phyloP scores from a whole-genome alignment of 2,329 filamentous ascomycete species.

The Lecanicillium sp. region DNA sequence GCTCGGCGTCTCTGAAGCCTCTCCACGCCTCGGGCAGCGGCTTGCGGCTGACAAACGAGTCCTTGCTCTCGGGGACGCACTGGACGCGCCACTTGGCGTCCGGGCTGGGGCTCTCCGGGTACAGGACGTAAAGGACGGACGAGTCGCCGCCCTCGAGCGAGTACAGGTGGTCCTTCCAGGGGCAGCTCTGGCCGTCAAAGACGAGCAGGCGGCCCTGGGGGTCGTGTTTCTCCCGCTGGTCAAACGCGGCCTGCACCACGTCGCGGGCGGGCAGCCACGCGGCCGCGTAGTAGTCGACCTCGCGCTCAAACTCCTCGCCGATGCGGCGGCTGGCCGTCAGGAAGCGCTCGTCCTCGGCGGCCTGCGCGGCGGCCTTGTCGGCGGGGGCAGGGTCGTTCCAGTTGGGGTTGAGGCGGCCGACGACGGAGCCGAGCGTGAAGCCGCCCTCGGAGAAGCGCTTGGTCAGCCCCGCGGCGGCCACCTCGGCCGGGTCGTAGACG shows the following conservation, averaged over 20 bases:
- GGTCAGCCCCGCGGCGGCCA: conserved; percentile 64
- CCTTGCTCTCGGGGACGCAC: conserved; percentile 75
- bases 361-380: conserved; percentile 35
- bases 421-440: conserved; percentile 78
- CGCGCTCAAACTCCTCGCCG: conserved; percentile 79
- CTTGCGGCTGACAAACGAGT: conserved; percentile 88
- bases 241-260: conserved; percentile 70
- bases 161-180: conserved; percentile 97
- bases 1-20: conserved; percentile 77
- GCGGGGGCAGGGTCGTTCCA: conserved; percentile 60
- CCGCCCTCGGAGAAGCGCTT: conserved; percentile 79
- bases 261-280: conserved; percentile 85
- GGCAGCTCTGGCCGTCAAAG: conserved; percentile 67
- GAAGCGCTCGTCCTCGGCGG: conserved; percentile 76
- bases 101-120: conserved; percentile 71
- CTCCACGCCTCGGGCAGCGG: conserved; percentile 87
- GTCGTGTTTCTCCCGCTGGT: conserved; percentile 59
- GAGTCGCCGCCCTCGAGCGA: conserved; percentile 61
- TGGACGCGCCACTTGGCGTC: conserved; percentile 90
- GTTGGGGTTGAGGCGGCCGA: conserved; percentile 71
- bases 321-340: conserved; percentile 70
- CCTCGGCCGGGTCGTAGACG: conserved; percentile 63
- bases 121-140: conserved; percentile 75
- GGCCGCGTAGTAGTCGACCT: conserved; percentile 65
- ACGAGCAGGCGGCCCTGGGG: conserved; percentile 72